Base-by-base conservation (phyloP, 2,329 filamentous ascomycete genomes). In the Stagonosporopsis tanaceti region DNA sequence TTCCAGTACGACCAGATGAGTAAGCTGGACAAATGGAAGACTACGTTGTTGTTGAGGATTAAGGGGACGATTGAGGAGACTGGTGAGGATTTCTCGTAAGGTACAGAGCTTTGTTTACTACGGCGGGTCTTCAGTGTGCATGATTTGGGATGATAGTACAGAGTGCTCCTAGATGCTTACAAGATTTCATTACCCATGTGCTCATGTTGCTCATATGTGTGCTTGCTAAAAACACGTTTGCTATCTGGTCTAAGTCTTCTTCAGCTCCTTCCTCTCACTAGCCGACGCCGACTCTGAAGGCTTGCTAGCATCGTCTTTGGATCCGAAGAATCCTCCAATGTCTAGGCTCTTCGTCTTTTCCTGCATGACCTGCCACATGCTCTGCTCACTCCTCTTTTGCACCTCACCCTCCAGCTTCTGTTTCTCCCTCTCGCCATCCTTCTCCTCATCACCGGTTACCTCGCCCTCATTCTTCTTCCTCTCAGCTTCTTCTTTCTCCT, bases 21-120 rank as follows among this genome's bases (percentile, higher is more conserved):
- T 80, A 95, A 95, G 82, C 80, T 98, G 71, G 93, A 97, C 75
- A 95, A 94, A 81, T 98, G 94, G 94, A 97, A 97, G 89, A 97
- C 91, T 47, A 91, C 89, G 30, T 81, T 97, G 56, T 78, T 97
- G 62, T 80, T 96, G 71, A 86, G 88, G 67, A 85, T 97, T 70
- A 97, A 97, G 88, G 88, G 89, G 69, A 83, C 83, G 51, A 96
- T 97, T 68, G 89, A 94, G 79, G 84, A 87, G 72, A 81, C 83
- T 63, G 86, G 82, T 38, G 88, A 90, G 64, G 88, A 90, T 69
- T 90, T 90, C 69, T 88, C 88, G 61, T 90, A 78, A 39, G 17
- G 24, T 11, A 24, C 11, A 22, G 12, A 22, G 27, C 11, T 15
- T 24, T 8, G 22, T 12, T 8, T 17, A 35, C 20, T 28, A 22